These are phyloP conservation scores for Xylaria longipes DNA, from an alignment of 495 filamentous ascomycete species.

Conservation along the genomic window DNA sequence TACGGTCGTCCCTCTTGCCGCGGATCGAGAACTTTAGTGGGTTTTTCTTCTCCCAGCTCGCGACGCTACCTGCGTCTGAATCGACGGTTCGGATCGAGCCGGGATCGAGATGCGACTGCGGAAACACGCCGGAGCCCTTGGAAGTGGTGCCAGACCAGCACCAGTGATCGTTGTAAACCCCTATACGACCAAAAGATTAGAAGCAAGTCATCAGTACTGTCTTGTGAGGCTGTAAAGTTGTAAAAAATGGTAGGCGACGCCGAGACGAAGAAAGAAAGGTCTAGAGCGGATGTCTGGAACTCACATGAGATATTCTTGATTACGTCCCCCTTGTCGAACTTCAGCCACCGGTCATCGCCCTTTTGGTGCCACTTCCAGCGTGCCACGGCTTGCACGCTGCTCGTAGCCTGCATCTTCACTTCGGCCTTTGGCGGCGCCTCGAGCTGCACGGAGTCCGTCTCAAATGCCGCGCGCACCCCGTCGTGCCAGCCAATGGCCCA, in stretches of 20 bases:
- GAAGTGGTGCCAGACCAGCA: slow-evolving; percentile 55
- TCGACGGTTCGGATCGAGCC: slow-evolving; percentile 38
- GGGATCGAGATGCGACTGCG: slow-evolving; percentile 48
- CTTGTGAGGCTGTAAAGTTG: neutral
- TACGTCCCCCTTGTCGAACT: slow-evolving; percentile 54
- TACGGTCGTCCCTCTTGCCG: slow-evolving; percentile 34
- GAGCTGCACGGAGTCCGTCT: slow-evolving; percentile 46
- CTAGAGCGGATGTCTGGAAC: slow-evolving; percentile 29
- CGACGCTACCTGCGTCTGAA: slow-evolving; percentile 36
- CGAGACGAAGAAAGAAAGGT: neutral
- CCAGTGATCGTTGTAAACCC: slow-evolving; percentile 51
- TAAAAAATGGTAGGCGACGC: neutral
- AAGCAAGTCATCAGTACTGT: neutral
- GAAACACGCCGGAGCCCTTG: slow-evolving; percentile 56
- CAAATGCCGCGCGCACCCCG: slow-evolving; percentile 48
- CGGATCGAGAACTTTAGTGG: slow-evolving; percentile 40
- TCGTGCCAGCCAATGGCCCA: slow-evolving; percentile 59
- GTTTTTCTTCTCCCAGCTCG: slow-evolving; percentile 42
- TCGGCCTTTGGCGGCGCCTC: slow-evolving; percentile 46
- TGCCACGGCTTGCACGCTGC: slow-evolving; percentile 45
- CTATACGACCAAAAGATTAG: slow-evolving; percentile 30
- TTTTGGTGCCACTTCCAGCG: slow-evolving; percentile 55
- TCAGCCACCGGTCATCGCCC: slow-evolving; percentile 52
- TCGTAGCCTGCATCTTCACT: slow-evolving; percentile 44
- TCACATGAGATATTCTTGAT: slow-evolving; percentile 55